Evolutionary conservation across 352 stramenopile genomes (phyloP).

Genomic region (Blastocystis sp.): DNA sequence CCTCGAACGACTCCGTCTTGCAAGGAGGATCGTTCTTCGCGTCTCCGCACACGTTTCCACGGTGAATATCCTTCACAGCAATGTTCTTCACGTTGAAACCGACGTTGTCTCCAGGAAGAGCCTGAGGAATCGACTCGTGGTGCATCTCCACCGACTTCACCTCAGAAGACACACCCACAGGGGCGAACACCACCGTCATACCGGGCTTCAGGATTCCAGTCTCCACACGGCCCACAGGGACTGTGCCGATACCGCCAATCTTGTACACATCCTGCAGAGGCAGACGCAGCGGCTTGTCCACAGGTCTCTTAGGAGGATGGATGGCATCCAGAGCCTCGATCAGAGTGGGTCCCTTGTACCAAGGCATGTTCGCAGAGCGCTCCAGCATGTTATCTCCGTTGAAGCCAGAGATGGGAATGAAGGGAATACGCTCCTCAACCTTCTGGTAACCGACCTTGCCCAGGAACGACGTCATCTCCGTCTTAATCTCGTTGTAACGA

Average conservation of each 20-base stretch:
- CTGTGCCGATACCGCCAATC: conserved; percentile 87
- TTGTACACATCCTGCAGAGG: conserved; percentile 92
- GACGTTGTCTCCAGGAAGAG: conserved; percentile 82
- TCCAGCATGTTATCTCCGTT: conserved; percentile 90
- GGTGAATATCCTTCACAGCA: conserved; percentile 79
- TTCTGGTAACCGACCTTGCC: conserved; percentile 88
- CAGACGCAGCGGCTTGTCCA: conserved; percentile 85
- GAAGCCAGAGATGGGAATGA: conserved; percentile 90
- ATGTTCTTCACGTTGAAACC: conserved; percentile 94
- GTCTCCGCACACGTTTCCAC: conserved; percentile 84
- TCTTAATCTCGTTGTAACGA: conserved; percentile 85
- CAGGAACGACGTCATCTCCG: conserved; percentile 77
- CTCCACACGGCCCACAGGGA: conserved; percentile 88
- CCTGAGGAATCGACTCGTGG: conserved; percentile 79
- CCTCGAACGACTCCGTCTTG: conserved; percentile 74
- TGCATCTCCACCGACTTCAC: conserved; percentile 92
- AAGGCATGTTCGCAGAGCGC: conserved; percentile 82
- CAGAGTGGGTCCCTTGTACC: conserved; percentile 83
- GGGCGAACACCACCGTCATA: conserved; percentile 80
- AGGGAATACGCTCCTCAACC: conserved; percentile 62
- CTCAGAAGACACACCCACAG: conserved; percentile 75
- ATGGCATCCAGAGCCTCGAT: conserved; percentile 58
- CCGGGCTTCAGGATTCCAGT: conserved; percentile 85
- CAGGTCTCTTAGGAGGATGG: conserved; percentile 76
- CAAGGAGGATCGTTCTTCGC: conserved; percentile 78